Evolutionary conservation across 208 protist genomes (phyloP).

Genomic region (Leishmania aethiopica): DNA sequence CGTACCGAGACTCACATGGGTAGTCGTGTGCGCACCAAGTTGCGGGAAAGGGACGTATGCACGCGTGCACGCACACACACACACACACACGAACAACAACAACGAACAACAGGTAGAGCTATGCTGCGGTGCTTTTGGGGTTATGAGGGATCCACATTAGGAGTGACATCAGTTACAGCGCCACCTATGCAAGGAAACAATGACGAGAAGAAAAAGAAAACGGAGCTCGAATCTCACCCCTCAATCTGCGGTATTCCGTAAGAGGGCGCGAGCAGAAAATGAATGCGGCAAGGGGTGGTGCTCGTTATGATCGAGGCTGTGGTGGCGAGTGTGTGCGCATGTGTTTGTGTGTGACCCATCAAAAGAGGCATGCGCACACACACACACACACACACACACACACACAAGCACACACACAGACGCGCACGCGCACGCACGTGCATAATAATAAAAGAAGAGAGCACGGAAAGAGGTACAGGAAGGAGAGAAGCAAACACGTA

Average conservation of each 20-base stretch:
- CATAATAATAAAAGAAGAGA: background rate
- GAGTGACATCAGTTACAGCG: background rate
- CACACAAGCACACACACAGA: background rate
- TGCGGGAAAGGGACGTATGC: background rate
- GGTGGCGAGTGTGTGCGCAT: background rate
- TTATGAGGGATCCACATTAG: background rate
- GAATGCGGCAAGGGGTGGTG: background rate
- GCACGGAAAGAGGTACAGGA: background rate
- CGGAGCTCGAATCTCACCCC: background rate
- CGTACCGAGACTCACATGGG: background rate
- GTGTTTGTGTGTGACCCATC: background rate
- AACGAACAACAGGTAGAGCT: background rate
- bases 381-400: background rate
- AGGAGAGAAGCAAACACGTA: background rate
- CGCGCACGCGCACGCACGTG: background rate
- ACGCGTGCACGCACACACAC: background rate
- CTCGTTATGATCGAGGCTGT: background rate
- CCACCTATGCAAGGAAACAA: background rate
- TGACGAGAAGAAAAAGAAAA: background rate
- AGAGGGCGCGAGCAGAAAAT: conserved; percentile 1
- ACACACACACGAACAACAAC: background rate
- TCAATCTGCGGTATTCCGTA: background rate
- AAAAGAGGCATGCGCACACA: background rate
- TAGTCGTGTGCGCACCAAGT: background rate
- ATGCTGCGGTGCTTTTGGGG: background rate